Evolutionary conservation across 2,329 filamentous ascomycete genomes (phyloP).

Genomic region (Colletotrichum tabaci): DNA sequence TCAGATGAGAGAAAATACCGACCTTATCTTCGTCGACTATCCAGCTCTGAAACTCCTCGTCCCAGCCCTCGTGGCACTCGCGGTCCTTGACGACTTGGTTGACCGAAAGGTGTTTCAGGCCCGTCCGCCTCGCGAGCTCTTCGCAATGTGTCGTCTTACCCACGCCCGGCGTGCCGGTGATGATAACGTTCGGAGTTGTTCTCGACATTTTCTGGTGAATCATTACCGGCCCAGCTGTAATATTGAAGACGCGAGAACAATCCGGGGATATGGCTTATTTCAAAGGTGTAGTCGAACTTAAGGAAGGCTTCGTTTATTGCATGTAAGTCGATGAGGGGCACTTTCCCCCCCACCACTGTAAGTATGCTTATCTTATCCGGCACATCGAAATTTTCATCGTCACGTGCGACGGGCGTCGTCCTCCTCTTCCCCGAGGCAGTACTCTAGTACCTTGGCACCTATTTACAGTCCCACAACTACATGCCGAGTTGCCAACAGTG

Average conservation of each 20-base stretch:
- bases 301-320: conserved; percentile 22
- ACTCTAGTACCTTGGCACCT: too few species aligned
- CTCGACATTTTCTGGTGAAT: conserved; percentile 51
- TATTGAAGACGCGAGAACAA: background rate
- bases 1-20: conserved; percentile 44
- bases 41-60: conserved; percentile 88
- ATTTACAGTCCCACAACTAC: background rate
- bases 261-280: background rate
- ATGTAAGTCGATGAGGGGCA: conserved; percentile 25
- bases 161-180: conserved; percentile 95
- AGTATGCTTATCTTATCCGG: conserved; percentile 7
- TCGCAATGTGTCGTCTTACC: conserved; percentile 97
- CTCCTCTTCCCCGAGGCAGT: background rate
- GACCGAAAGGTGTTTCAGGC: conserved; percentile 86
- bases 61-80: conserved; percentile 88
- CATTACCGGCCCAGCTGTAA: background rate
- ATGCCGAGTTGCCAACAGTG: background rate
- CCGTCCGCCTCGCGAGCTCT: conserved; percentile 81
- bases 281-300: background rate
- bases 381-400: conserved; percentile 4
- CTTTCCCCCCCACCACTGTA: background rate
- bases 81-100: conserved; percentile 94
- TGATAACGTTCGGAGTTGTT: conserved; percentile 85
- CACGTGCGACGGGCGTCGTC: conserved; percentile 20
- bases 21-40: conserved; percentile 98